Evolutionary conservation across 2,329 filamentous ascomycete genomes (phyloP).

Genomic region (Teratosphaeria pseudoeucalypti): DNA sequence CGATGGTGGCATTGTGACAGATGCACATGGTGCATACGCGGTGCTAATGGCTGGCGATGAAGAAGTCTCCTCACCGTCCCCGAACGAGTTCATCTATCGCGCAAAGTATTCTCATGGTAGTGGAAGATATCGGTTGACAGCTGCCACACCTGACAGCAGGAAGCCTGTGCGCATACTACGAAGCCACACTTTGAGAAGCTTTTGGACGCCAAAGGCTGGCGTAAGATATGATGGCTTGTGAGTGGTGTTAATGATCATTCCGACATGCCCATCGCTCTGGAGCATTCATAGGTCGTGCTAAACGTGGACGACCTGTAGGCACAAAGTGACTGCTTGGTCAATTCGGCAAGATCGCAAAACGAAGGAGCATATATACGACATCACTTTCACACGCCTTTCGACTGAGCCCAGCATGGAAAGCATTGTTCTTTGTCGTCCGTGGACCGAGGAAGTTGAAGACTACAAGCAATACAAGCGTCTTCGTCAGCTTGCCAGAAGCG

Average conservation of each 20-base stretch:
- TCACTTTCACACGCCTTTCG: conserved; percentile 28
- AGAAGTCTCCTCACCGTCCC: conserved; percentile 27
- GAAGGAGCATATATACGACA: conserved; percentile 26
- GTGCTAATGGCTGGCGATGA: conserved; percentile 31
- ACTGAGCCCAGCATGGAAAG: conserved; percentile 22
- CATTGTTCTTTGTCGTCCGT: conserved; percentile 29
- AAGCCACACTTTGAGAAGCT: conserved; percentile 33
- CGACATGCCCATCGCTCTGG: background rate
- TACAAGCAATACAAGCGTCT: conserved; percentile 39
- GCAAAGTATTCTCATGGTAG: conserved; percentile 26
- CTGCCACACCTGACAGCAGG: conserved; percentile 30
- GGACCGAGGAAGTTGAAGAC: conserved; percentile 37
- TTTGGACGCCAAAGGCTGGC: conserved; percentile 37
- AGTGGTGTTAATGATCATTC: conserved; percentile 11
- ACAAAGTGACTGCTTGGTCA: conserved; percentile 32
- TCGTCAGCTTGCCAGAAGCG: conserved; percentile 7
- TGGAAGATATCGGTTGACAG: conserved; percentile 35
- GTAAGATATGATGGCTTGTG: conserved; percentile 41
- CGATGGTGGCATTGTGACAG: conserved; percentile 33
- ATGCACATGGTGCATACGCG: conserved; percentile 36
- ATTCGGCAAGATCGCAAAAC: conserved; percentile 22
- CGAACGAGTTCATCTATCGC: conserved; percentile 33
- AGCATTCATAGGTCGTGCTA: background rate
- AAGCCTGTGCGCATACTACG: conserved; percentile 35
- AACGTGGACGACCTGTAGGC: conserved; percentile 12